Base-by-base conservation (phyloP, 352 stramenopile species). In the Plasmopara halstedii region DNA sequence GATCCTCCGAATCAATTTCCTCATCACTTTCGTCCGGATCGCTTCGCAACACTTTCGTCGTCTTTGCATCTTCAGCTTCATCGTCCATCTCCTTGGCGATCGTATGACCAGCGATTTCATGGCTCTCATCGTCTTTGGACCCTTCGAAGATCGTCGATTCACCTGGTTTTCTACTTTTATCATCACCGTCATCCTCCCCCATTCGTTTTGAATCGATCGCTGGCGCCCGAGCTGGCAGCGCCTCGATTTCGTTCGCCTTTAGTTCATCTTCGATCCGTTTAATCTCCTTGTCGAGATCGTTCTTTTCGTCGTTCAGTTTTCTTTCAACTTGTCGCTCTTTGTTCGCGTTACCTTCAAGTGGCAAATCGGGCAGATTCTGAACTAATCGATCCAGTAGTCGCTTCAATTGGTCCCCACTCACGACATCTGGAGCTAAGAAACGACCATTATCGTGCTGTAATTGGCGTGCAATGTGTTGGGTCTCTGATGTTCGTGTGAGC, bases 1-100 rank as follows among this genome's bases (percentile, higher is more conserved):
- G 61, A 25, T 92, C 81, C 51, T 88, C 80, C 0, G 73, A 86
- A 39, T 82, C 51, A 2, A 86, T 57, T 6, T 86, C 71, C 15
- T 92, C 77, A 10, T 84, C 70, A 27, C 67, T 84, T 11, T 63
- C 57, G 31, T 87, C 75, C 3, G 64, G 76, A 14, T 73, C 69
- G 13, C 53, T 73, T 36, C 55, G 64, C 31, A 81, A 53, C 10
- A 45, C 58, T 20, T 51, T 65, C 31, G 58, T 67, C 44, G 77
- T 82, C 27, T 63, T 70, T 9, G 50, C 53, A 22, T 83, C 70
- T 74, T n/a, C n/a, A n/a, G n/a, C n/a, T n/a, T n/a, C n/a, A n/a
- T n/a, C n/a, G n/a, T n/a, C n/a, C n/a, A n/a, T n/a, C n/a, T n/a
- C n/a, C n/a, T n/a, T n/a, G n/a, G n/a, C n/a, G n/a, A n/a, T n/a